Base-by-base conservation (phyloP, 805 yeast genomes). In the Candida boleticola region DNA sequence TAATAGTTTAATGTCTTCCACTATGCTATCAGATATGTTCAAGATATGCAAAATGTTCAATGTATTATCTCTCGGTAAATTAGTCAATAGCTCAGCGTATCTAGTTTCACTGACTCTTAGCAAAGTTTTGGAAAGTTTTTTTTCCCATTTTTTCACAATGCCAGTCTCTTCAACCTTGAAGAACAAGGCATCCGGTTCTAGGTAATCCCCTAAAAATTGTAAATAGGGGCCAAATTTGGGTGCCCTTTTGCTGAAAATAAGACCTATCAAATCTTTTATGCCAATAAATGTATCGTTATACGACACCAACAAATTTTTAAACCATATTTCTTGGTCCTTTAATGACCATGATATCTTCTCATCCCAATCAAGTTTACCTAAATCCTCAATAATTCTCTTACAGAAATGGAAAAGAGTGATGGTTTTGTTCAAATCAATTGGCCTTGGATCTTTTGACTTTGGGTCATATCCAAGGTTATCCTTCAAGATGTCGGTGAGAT, bases 171-270 rank as follows among this genome's bases (percentile, higher is more conserved):
- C 57, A 17, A 68, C 55, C 29, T 55, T 51, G n/a, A 51, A 46
- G 44, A 74, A 74, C 7, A 73, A 54, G 3, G 71, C 55, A 46
- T 79, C 85, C 1, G 68, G 51, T 41, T 73, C 79, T 7, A 84
- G 54, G 41, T 68, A 69, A 5, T 72, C 76, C 20, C 75, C 80
- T 34, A 82, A 61, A 14, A 80, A 66, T 20, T 60, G 53, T 31
- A 83, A 52, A 23, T 64, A 60, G 0, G 84, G 80, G 0, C 80
- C 79, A 44, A 85, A 74, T 49, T 76, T 78, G 0, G 90, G 89
- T 7, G 57, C 50, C 30, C 64, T 65, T 32, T 52, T 58, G 37
- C 63, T 68, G 54, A 67, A 74, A 3, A 80, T 54, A 21, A 64
- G 60, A 11, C 67, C 50, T 14, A 83, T 48, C 3, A 64, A 52